A percentile compares a stretch with the other conserved stretches of the same genome.
These are phyloP conservation scores for Trichophyton verrucosum DNA, from an alignment of 2,329 filamentous ascomycete genomes.

Conservation along the genomic window DNA sequence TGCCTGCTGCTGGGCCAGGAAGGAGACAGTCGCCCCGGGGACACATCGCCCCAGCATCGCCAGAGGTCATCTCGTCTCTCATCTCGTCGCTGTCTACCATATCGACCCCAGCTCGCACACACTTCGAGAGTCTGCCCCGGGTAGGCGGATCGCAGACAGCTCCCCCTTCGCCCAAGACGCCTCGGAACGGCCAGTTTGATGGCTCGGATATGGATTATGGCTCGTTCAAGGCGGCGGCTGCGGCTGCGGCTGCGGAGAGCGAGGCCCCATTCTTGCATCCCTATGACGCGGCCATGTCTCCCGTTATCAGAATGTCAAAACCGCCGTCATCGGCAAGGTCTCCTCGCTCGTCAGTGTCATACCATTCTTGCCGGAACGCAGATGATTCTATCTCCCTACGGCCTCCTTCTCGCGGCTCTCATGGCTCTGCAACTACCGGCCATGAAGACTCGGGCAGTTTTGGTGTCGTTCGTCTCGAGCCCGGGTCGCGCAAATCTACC, in stretches of 20 bases:
- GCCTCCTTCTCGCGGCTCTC: slow-evolving; percentile 28
- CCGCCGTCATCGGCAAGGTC: slow-evolving; percentile 64
- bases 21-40: slow-evolving; percentile 19
- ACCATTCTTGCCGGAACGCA: slow-evolving; percentile 37
- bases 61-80: slow-evolving; percentile 45
- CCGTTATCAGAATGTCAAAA: slow-evolving; percentile 70
- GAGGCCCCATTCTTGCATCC: slow-evolving; percentile 40
- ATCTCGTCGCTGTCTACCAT: slow-evolving; percentile 50
- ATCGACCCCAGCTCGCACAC: slow-evolving; percentile 51
- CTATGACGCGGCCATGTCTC: slow-evolving; percentile 50
- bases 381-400: slow-evolving; percentile 28
- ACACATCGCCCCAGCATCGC: slow-evolving; percentile 33
- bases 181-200: slow-evolving; percentile 18
- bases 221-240: slow-evolving; percentile 44
- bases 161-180: slow-evolving; percentile 23
- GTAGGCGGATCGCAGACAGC: slow-evolving; percentile 29
- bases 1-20: slow-evolving; percentile 19
- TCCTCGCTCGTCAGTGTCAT: slow-evolving; percentile 51
- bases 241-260: slow-evolving; percentile 40
- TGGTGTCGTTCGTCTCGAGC: slow-evolving; percentile 30
- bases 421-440: slow-evolving; percentile 22
- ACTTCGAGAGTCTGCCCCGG: slow-evolving; percentile 50
- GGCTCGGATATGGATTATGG: slow-evolving; percentile 64
- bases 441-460: slow-evolving; percentile 25
- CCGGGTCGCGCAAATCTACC: slow-evolving; percentile 27